phyloP scores from a whole-genome alignment of 208 protist genomes.

The Leishmania gerbilli region DNA sequence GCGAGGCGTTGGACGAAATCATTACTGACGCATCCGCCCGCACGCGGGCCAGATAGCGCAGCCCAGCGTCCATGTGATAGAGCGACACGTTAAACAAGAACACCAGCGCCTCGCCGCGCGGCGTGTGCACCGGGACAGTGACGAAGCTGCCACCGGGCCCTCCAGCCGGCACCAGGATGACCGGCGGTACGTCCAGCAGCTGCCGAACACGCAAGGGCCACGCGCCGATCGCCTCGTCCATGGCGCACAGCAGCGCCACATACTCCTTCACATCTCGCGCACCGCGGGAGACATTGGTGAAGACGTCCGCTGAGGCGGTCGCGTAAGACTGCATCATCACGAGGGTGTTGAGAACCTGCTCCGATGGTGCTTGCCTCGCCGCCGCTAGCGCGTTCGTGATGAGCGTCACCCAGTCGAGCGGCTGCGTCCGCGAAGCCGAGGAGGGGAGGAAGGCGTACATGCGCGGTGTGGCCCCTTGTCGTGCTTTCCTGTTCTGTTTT shows the following conservation, averaged over 20 bases:
- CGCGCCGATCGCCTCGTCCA: constrained; percentile 39
- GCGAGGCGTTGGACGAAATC: constrained; percentile 1
- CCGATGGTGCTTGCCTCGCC: constrained; percentile 24
- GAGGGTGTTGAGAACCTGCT: constrained; percentile 33
- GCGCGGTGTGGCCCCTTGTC: no score
- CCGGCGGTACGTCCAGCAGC: constrained; percentile 29
- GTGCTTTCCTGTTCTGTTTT: not conserved
- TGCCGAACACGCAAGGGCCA: constrained; percentile 56
- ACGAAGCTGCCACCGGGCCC: constrained; percentile 16
- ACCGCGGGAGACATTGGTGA: constrained; percentile 34
- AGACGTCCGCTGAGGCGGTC: constrained; percentile 28
- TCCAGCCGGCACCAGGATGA: constrained; percentile 11
- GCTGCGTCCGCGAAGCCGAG: constrained; percentile 25
- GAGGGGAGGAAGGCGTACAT: constrained; percentile 36
- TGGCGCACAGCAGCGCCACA: constrained; percentile 42
- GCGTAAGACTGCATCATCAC: constrained; percentile 59
- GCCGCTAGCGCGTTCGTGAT: constrained; percentile 33
- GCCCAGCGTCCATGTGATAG: constrained; percentile 40
- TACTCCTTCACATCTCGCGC: constrained; percentile 41
- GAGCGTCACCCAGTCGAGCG: constrained; percentile 51
- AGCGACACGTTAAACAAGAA: constrained; percentile 68
- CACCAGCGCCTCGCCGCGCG: constrained; percentile 51
- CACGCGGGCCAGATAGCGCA: constrained; percentile 43
- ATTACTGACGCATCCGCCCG: constrained; percentile 24
- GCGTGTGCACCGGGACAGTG: constrained; percentile 18